phyloP scores from a whole-genome alignment of 1,284 basidiomycete genomes.

The Volvariella surrecta region DNA sequence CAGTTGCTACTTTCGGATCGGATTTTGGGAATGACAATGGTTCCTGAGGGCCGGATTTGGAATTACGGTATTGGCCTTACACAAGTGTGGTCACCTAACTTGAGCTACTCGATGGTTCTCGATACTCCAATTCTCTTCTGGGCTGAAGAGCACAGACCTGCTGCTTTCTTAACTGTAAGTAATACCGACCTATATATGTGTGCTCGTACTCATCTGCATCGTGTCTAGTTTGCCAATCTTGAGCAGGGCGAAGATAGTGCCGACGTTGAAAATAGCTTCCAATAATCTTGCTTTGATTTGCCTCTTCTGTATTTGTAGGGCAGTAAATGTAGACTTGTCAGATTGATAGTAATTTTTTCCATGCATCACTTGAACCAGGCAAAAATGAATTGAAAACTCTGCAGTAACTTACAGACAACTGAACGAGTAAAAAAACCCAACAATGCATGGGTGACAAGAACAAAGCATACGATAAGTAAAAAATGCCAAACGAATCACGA shows the following conservation, averaged over 20 bases:
- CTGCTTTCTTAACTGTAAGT: slow-evolving; percentile 82
- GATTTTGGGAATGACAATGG: slow-evolving; percentile 84
- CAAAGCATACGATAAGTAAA: slow-evolving; percentile 1
- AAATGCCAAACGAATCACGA: slow-evolving; percentile 7
- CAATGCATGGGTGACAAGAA: background rate
- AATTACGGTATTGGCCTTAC: slow-evolving; percentile 91
- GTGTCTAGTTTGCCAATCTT: slow-evolving; percentile 70
- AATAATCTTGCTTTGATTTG: slow-evolving; percentile 28
- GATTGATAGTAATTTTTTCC: slow-evolving; percentile 3
- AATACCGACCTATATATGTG: slow-evolving; percentile 1
- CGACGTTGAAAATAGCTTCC: slow-evolving; percentile 85
- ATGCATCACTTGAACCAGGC: slow-evolving; percentile 1
- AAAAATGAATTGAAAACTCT: slow-evolving; percentile 5
- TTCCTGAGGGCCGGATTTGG: slow-evolving; percentile 89
- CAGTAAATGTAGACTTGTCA: background rate
- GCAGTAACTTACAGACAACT: no score
- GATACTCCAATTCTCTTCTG: slow-evolving; percentile 94
- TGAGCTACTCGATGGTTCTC: slow-evolving; percentile 82
- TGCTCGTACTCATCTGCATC: slow-evolving; percentile 5
- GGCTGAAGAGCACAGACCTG: slow-evolving; percentile 90
- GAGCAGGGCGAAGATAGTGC: slow-evolving; percentile 84
- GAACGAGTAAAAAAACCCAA: no score
- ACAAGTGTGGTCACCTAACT: slow-evolving; percentile 81
- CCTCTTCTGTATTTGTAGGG: background rate
- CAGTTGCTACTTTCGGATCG: slow-evolving; percentile 94